These are phyloP conservation scores for Calocybe cyanea DNA, from an alignment of 768 basidiomycete species.

Conservation along the genomic window DNA sequence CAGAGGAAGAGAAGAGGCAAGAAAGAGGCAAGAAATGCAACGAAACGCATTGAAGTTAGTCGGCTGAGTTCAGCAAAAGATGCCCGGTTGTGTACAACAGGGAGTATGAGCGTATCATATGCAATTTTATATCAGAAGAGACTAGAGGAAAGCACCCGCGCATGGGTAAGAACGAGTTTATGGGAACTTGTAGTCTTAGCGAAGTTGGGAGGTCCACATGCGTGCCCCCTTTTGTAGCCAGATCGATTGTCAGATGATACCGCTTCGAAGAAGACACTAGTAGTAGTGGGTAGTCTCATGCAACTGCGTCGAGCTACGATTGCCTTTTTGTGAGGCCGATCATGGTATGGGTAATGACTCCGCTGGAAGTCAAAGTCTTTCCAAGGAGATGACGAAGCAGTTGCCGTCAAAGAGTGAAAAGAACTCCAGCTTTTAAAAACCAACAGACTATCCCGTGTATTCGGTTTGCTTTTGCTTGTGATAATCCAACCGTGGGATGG, in stretches of 20 bases:
- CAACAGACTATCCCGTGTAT: too few species aligned
- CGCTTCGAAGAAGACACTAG: not conserved
- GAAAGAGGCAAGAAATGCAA: slow-evolving; percentile 17
- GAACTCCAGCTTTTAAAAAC: not conserved
- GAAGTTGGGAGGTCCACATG: slow-evolving; percentile 5
- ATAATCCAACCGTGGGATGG: slow-evolving; percentile 6
- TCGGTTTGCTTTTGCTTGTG: slow-evolving; percentile 3
- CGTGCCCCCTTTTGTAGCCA: not conserved
- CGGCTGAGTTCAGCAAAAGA: too few species aligned
- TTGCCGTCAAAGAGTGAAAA: not conserved
- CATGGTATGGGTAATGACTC: not conserved
- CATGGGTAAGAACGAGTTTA: slow-evolving; percentile 2
- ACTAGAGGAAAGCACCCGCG: slow-evolving; percentile 2
- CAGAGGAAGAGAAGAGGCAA: slow-evolving; percentile 21
- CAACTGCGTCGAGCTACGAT: too few species aligned
- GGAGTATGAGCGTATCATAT: not conserved
- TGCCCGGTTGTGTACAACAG: not conserved
- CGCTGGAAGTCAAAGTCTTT: not conserved
- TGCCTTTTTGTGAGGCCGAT: too few species aligned
- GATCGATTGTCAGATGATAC: slow-evolving; percentile 12
- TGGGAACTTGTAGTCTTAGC: not conserved
- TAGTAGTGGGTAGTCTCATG: too few species aligned
- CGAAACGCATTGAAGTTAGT: slow-evolving; percentile 10
- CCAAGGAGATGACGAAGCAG: not conserved
- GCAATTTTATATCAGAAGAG: slow-evolving; percentile 1